phyloP scores from a whole-genome alignment of 805 yeast genomes.

The Cyberlindnera maritima region DNA sequence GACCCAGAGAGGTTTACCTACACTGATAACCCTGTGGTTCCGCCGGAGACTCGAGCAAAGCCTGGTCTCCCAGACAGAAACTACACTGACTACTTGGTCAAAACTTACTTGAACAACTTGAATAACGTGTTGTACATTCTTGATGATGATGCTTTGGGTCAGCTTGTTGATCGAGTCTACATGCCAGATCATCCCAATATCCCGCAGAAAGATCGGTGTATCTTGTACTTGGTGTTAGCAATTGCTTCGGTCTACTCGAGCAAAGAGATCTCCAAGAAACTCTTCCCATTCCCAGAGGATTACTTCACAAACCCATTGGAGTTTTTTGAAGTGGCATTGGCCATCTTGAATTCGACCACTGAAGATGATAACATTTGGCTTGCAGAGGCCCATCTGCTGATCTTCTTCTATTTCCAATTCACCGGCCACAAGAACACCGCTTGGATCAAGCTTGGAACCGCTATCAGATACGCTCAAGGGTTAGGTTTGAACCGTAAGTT shows the following conservation, averaged over 20 bases:
- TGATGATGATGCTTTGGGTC: conserved; percentile 34
- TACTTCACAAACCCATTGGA: conserved; percentile 29
- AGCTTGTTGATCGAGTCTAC: conserved; percentile 32
- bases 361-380: conserved; percentile 42
- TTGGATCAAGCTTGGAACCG: conserved; percentile 42
- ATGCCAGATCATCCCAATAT: conserved; percentile 27
- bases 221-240: conserved; percentile 39
- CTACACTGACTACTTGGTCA: conserved; percentile 31
- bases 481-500: conserved; percentile 39
- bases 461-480: conserved; percentile 42
- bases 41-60: conserved; percentile 18
- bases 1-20: conserved; percentile 37
- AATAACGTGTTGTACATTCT: conserved; percentile 40
- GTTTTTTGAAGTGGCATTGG: conserved; percentile 36
- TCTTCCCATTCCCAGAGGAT: conserved; percentile 25
- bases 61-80: conserved; percentile 30
- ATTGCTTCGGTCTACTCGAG: conserved; percentile 40
- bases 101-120: conserved; percentile 36
- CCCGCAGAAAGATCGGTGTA: conserved; percentile 29
- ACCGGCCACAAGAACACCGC: conserved; percentile 40
- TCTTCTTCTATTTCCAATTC: conserved; percentile 39
- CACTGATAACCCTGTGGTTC: conserved; percentile 29
- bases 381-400: conserved; percentile 38
- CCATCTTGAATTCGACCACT: conserved; percentile 31
- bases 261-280: conserved; percentile 25